These are phyloP conservation scores for Diplodia intermedia DNA, from an alignment of 2,329 filamentous ascomycete genomes.

Conservation along the genomic window DNA sequence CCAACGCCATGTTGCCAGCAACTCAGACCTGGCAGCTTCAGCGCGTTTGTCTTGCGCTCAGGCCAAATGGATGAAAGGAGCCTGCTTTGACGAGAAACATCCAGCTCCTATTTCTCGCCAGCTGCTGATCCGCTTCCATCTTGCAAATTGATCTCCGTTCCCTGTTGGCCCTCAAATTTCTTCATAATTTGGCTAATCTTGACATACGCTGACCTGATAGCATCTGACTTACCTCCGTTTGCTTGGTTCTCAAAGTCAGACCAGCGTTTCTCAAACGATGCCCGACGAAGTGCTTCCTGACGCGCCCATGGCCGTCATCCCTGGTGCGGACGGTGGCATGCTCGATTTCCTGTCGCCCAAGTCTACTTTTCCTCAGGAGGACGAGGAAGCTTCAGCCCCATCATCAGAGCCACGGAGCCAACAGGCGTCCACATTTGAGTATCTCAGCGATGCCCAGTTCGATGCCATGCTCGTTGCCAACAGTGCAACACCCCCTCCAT, in stretches of 20 bases:
- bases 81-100: not conserved
- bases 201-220: no score
- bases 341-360: not conserved
- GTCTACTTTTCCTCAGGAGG: not conserved
- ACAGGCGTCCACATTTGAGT: not conserved
- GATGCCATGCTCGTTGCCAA: not conserved
- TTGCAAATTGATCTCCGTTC: no score
- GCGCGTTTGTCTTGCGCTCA: slow-evolving; percentile 13
- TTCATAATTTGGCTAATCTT: no score
- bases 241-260: not conserved
- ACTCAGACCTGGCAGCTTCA: not conserved
- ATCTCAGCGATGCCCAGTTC: slow-evolving; percentile 9
- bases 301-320: slow-evolving; percentile 4
- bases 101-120: slow-evolving; percentile 7
- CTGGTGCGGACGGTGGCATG: not conserved
- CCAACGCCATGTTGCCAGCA: slow-evolving; percentile 1
- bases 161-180: not conserved
- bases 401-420: not conserved
- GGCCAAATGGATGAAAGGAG: no score
- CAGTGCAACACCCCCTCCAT: slow-evolving; percentile 12
- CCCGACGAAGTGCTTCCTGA: not conserved
- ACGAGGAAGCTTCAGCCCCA: not conserved
- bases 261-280: not conserved
- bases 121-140: no score
- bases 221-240: not conserved